These are phyloP conservation scores for Trematosphaeria pertusa DNA, from an alignment of 2,329 filamentous ascomycete species.

Conservation along the genomic window DNA sequence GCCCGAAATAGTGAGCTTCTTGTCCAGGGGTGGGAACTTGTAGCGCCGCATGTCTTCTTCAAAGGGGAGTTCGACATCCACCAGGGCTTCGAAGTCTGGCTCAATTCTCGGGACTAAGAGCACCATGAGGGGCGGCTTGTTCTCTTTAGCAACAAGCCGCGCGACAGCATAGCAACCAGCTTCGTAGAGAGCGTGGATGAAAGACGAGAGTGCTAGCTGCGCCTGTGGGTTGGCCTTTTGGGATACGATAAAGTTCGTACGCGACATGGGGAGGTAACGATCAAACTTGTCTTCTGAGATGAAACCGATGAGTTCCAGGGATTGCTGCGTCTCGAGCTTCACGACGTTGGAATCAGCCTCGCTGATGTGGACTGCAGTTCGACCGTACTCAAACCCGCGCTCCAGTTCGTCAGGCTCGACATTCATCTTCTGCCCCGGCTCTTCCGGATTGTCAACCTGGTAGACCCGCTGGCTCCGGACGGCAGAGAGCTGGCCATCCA, in stretches of 20 bases:
- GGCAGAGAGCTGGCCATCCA: slow-evolving; percentile 60
- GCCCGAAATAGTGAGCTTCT: slow-evolving; percentile 85
- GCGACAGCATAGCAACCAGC: slow-evolving; percentile 86
- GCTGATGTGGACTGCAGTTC: slow-evolving; percentile 88
- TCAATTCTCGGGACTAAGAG: slow-evolving; percentile 83
- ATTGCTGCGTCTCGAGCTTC: slow-evolving; percentile 78
- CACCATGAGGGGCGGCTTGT: slow-evolving; percentile 77
- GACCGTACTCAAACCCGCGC: slow-evolving; percentile 93
- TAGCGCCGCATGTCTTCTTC: slow-evolving; percentile 92
- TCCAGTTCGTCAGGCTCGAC: slow-evolving; percentile 83
- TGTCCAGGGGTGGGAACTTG: slow-evolving; percentile 87
- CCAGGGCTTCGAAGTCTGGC: slow-evolving; percentile 79
- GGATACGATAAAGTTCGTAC: slow-evolving; percentile 77
- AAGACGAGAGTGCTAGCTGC: slow-evolving; percentile 82
- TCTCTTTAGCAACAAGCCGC: slow-evolving; percentile 82
- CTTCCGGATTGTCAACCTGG: slow-evolving; percentile 75
- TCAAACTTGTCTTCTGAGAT: slow-evolving; percentile 79
- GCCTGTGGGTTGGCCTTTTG: slow-evolving; percentile 82
- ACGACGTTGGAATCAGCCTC: slow-evolving; percentile 87
- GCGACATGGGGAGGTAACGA: slow-evolving; percentile 84
- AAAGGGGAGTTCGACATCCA: slow-evolving; percentile 91
- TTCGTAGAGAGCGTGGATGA: slow-evolving; percentile 87
- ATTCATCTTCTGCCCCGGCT: slow-evolving; percentile 79
- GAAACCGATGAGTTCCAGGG: slow-evolving; percentile 87
- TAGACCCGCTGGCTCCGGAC: slow-evolving; percentile 84